Conservation (phyloP, 257 asterid genomes). For the Craterostigma plantagineum region DNA sequence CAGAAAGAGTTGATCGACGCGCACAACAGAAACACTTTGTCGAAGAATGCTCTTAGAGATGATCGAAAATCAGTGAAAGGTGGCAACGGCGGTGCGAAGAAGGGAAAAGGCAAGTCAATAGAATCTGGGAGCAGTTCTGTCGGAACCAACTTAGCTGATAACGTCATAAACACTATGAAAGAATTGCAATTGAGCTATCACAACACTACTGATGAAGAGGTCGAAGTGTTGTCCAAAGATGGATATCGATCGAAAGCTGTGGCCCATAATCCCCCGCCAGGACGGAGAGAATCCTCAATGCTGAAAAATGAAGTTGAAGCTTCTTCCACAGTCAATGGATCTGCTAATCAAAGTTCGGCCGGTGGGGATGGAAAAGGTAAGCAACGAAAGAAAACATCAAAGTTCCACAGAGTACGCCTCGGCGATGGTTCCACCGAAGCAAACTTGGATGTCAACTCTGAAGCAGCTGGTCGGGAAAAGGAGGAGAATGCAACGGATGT, state of each 20-base stretch:
- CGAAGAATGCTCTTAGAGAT: conserved; percentile 13
- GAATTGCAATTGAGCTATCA: conserved; percentile 39
- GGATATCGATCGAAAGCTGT: conserved; percentile 56
- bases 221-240: conserved; percentile 65
- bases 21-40: conserved; percentile 23
- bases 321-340: conserved; percentile 19
- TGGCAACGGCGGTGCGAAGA: conserved; percentile 21
- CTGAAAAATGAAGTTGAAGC: conserved; percentile 3
- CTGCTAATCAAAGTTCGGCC: conserved; percentile 17
- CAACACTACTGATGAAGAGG: conserved; percentile 36
- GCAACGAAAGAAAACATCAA: conserved; percentile 69
- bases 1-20: conserved; percentile 73
- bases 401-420: conserved; percentile 64
- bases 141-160: conserved; percentile 33
- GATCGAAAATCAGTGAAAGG: conserved; percentile 23
- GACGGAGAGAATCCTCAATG: too few relatives aligned
- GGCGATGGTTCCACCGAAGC: conserved; percentile 67
- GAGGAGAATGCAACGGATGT: conserved; percentile 19
- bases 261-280: too few relatives aligned
- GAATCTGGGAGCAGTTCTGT: too few relatives aligned
- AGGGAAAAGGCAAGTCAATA: conserved; percentile 43
- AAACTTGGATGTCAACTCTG: conserved; percentile 30
- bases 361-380: conserved; percentile 33
- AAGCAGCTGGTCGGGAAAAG: too few relatives aligned
- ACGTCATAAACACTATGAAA: conserved; percentile 32